Evolutionary conservation across 2,329 filamentous ascomycete species (phyloP), one percentile per base, ranked within the genome.

Genomic region (Colletotrichum simmondsii): DNA sequence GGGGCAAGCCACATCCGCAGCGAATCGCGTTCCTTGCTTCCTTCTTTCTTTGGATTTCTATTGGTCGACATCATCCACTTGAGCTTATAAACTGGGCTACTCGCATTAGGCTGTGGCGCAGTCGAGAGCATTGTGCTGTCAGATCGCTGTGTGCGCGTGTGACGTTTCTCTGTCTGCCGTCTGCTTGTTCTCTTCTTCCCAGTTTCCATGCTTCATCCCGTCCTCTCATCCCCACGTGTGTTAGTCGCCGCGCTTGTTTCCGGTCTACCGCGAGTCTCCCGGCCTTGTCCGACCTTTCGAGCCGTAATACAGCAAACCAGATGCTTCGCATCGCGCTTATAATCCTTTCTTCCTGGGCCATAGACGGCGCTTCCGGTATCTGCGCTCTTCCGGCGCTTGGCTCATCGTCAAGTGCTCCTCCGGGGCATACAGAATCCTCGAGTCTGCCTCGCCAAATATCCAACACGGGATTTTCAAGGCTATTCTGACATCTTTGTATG

Each of bases 241-340:
- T 28, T 56, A 28, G 22, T 65, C 26, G 16, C 16, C 24, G 52
- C 52, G 35, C 62, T 57, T 30, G 32, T 24, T 65, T 57, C 62
- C 52, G n/a, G 35, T 46, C 19, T 8, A 28, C 26, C 26, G 22
- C 26, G 53, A 56, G 53, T 56, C 53, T 28, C 22, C 5, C 19
- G 10, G 37, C 52, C 32, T 24, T 30, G 52, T n/a, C 24, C 26
- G 30, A 28, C 59, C 2, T 56, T 32, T 49, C 56, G 26, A 19
- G 24, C 22, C 65, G 65, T 72, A 72, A 62, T 60, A 35, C 66
- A 72, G 66, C 70, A 72, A 72, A 65, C 70, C 70, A 70, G 30
- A 70, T 42, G 16, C 42, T 19, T 42, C 28, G 28, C 26, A 16
- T 7, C 60, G 60, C 66, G 70, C 26, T 57, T 65, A 35, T 37